Evolutionary conservation across 73 alveolate genomes (phyloP), one percentile per base, ranked within the genome.

Genomic region (Paramecium octaurelia): DNA sequence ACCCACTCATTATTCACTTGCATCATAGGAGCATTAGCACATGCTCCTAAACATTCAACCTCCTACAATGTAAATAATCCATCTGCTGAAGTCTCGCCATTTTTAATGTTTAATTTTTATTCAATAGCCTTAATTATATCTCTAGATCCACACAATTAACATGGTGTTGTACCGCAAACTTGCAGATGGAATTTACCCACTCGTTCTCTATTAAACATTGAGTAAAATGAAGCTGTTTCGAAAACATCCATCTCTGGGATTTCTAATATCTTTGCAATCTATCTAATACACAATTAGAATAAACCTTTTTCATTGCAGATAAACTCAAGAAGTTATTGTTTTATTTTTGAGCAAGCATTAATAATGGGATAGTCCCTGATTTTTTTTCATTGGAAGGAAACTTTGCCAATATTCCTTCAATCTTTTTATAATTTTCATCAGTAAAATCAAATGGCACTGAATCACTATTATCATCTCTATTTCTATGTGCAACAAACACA

Each of bases 11-110:
- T 93, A 85, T 96, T 95, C 43, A 96, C 99, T 92, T 96, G 95
- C 95, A 96, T 93, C 99, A 96, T 96, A 8, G 99, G 99, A 7
- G 99, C 99, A 85, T 96, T 96, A 31, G 96, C 96, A 87, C 99
- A 96, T 9, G 99, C 99, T 44, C 99, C 99, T 54, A 96, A 76
- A 94, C 99, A 96, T 92, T 96, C 99, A n/a, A 96, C 99, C 64
- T 96, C 98, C 83, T 94, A 91, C n/a, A 96, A 93, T 11, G 99
- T 96, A 92, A 95, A 96, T 58, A 96, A 85, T 16, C 98, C 98
- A 92, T 96, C 99, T 58, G 60, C 92, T 31, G 97, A 64, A 23
- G 98, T 95, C 43, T 94, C 95, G 58, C 96, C 98, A 43, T 57
- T 77, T 6, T 93, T 59, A 73, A 95, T 96, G 35, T 73, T 34